Evolutionary conservation across 148 eudicot genomes (phyloP).

Genomic region (Amaranthus hypochondriacus): DNA sequence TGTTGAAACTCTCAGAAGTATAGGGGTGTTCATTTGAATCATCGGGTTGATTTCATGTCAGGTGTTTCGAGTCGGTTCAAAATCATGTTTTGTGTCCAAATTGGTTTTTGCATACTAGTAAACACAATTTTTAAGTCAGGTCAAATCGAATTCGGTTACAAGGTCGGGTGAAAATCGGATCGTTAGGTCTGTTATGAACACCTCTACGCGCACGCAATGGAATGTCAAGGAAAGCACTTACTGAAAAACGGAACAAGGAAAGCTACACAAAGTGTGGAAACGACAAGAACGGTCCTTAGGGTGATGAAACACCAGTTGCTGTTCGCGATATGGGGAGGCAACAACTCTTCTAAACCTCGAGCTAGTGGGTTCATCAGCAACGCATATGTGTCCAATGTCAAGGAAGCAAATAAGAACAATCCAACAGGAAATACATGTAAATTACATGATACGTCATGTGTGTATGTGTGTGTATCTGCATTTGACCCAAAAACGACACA

Average conservation of each 20-base stretch:
- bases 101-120: no score
- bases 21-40: no score
- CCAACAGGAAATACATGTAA: neutral
- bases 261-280: constrained; percentile 60
- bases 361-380: constrained; percentile 71
- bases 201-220: no score
- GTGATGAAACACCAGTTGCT: constrained; percentile 44
- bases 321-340: constrained; percentile 37
- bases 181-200: no score
- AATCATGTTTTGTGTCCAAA: no score
- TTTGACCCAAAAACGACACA: neutral
- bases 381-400: constrained; percentile 44
- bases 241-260: constrained; percentile 71
- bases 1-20: no score
- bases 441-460: neutral
- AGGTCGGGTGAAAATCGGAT: no score
- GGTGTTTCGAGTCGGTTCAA: no score
- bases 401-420: constrained; percentile 17
- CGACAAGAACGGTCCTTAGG: constrained; percentile 52
- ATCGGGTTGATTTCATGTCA: no score
- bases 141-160: no score
- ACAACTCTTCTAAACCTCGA: constrained; percentile 64
- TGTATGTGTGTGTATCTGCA: neutral
- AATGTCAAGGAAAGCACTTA: constrained; percentile 21
- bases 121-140: no score